Percentiles rank a stretch among this genome's conserved stretches.
Evolutionary conservation across 2,329 filamentous ascomycete species (phyloP).

Genomic region (Teratosphaeria destructans): DNA sequence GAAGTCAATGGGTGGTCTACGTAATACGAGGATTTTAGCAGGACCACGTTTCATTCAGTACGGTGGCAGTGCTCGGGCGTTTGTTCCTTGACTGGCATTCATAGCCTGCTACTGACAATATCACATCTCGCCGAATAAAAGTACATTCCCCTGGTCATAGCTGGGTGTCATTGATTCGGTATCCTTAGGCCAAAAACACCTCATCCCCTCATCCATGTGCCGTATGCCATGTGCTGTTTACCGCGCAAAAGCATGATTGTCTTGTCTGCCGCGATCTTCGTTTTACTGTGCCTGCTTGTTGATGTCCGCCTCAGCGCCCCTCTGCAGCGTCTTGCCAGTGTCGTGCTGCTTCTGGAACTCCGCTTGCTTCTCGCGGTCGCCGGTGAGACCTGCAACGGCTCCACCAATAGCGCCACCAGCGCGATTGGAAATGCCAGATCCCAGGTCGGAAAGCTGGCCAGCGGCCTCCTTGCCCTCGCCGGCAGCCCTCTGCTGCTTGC

Average conservation of each 20-base stretch:
- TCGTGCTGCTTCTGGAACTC: conserved; percentile 64
- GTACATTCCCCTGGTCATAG: background rate
- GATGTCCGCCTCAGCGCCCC: conserved; percentile 72
- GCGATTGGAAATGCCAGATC: conserved; percentile 46
- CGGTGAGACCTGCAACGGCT: conserved; percentile 61
- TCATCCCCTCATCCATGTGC: background rate
- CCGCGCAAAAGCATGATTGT: background rate
- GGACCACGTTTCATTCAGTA: too few species aligned
- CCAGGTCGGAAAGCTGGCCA: conserved; percentile 68
- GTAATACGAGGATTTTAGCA: too few species aligned
- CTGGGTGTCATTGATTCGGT: background rate
- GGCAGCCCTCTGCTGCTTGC: conserved; percentile 65
- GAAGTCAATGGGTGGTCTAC: too few species aligned
- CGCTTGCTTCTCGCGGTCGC: conserved; percentile 54
- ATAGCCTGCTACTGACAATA: background rate
- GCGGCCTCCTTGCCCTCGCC: conserved; percentile 75
- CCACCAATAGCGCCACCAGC: conserved; percentile 51
- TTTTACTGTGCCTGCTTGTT: conserved; percentile 50
- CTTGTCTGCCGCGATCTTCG: background rate
- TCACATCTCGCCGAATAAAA: background rate
- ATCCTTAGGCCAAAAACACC: background rate
- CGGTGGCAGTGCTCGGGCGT: too few species aligned
- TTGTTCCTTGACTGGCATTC: background rate
- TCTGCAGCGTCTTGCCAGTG: conserved; percentile 68
- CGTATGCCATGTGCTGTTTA: background rate